These are phyloP conservation scores for Eutrema japonicum DNA, from an alignment of 345 rosid genomes.

Conservation along the genomic window DNA sequence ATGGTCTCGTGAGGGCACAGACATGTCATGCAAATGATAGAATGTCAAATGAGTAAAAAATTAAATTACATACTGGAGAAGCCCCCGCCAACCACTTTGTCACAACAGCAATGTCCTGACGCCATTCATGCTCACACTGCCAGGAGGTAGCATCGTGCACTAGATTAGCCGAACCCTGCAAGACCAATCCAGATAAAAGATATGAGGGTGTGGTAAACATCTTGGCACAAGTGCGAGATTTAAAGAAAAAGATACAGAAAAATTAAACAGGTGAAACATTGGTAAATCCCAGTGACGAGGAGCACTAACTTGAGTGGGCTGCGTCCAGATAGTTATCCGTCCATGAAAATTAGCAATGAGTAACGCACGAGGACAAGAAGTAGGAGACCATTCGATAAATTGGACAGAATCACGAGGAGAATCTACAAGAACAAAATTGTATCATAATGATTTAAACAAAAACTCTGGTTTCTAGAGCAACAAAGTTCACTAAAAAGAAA, in stretches of 20 bases:
- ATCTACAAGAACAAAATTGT: slow-evolving; percentile 52
- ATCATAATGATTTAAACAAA: slow-evolving; percentile 17
- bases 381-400: slow-evolving; percentile 98
- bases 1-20: neutral
- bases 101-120: slow-evolving; percentile 96
- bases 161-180: slow-evolving; percentile 82
- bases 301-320: slow-evolving; percentile 79
- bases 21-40: neutral
- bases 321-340: slow-evolving; percentile 96
- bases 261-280: neutral
- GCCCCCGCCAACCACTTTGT: slow-evolving; percentile 96
- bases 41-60: slow-evolving; percentile 20
- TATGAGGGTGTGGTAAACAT: neutral
- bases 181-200: slow-evolving; percentile 28
- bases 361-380: slow-evolving; percentile 92
- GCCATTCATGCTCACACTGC: slow-evolving; percentile 99
- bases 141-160: slow-evolving; percentile 93
- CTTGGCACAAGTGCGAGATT: neutral
- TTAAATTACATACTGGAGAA: slow-evolving; percentile 72
- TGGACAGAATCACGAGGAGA: slow-evolving; percentile 99
- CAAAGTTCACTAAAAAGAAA: too few species aligned
- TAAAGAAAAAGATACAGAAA: neutral
- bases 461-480: too few species aligned
- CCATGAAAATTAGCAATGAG: slow-evolving; percentile 96
- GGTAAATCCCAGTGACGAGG: neutral